Percentiles rank a stretch among this genome's conserved stretches.
phyloP scores from a whole-genome alignment of 352 stramenopile genomes.

The Blastocystis sp. region DNA sequence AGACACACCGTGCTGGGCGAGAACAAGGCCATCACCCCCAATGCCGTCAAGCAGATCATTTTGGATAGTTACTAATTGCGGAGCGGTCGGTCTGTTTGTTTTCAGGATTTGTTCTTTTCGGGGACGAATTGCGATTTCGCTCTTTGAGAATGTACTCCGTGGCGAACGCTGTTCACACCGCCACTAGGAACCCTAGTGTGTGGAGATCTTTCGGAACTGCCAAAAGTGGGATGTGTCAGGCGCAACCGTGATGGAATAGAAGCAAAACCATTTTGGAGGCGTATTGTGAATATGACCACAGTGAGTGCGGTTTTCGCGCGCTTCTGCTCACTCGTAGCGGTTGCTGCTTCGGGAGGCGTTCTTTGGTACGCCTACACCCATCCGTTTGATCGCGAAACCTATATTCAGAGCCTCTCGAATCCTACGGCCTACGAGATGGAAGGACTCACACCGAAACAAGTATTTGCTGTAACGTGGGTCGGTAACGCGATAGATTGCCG shows the following conservation, averaged over 20 bases:
- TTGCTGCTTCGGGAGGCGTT: constrained; percentile 29
- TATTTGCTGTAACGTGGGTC: background rate
- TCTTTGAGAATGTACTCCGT: constrained; percentile 36
- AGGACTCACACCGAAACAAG: constrained; percentile 64
- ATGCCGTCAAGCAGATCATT: constrained; percentile 32
- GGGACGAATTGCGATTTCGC: background rate
- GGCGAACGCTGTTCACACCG: background rate
- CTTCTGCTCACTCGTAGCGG: background rate
- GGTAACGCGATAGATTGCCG: constrained; percentile 16
- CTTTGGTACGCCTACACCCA: constrained; percentile 45
- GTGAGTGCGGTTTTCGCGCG: constrained; percentile 4
- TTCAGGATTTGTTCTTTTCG: constrained; percentile 21
- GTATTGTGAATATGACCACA: constrained; percentile 35
- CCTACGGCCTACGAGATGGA: constrained; percentile 62
- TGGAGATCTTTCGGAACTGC: constrained; percentile 29
- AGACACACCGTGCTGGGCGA: constrained; percentile 10
- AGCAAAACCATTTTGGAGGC: constrained; percentile 47
- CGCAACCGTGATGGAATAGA: background rate
- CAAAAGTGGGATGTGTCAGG: constrained; percentile 13
- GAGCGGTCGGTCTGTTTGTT: constrained; percentile 26
- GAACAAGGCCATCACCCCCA: constrained; percentile 15
- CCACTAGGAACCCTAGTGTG: background rate
- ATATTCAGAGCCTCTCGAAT: constrained; percentile 38
- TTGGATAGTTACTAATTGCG: constrained; percentile 16
- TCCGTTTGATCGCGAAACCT: constrained; percentile 53